A percentile compares a stretch with the other conserved stretches of the same genome.
phyloP scores from a whole-genome alignment of 345 rosid species.

The Atalantia buxifolia region DNA sequence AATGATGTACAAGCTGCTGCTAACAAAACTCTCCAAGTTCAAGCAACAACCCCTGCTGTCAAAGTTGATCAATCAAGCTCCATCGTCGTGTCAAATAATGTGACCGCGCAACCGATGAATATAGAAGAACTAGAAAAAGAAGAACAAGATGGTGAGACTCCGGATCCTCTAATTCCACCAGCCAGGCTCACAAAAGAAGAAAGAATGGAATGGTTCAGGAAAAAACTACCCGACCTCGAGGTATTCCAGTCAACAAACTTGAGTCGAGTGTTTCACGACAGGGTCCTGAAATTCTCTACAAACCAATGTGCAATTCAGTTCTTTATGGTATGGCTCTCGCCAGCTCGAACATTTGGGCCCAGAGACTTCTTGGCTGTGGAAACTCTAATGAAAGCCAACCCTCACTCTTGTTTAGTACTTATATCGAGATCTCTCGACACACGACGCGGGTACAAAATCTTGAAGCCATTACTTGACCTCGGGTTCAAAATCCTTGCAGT shows the following conservation, averaged over 20 bases:
- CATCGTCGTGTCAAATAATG: no score
- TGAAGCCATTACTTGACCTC: constrained; percentile 42
- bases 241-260: constrained; percentile 41
- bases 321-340: constrained; percentile 79
- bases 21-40: no score
- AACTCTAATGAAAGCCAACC: constrained; percentile 50
- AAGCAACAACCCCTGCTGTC: no score
- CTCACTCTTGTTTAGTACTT: constrained; percentile 52
- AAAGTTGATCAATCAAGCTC: no score
- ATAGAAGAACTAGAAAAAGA: no score
- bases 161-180: constrained; percentile 47
- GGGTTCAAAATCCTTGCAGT: constrained; percentile 40
- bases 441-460: constrained; percentile 32
- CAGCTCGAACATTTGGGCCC: constrained; percentile 35
- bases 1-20: no score
- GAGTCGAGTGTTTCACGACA: constrained; percentile 35
- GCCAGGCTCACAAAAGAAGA: constrained; percentile 32
- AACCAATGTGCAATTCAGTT: constrained; percentile 38
- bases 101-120: no score
- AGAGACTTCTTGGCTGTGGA: constrained; percentile 51
- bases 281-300: constrained; percentile 37
- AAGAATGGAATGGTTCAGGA: constrained; percentile 54
- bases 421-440: constrained; percentile 59
- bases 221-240: constrained; percentile 41
- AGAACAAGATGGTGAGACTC: constrained; percentile 4